Conservation (phyloP, 1,284 basidiomycete species). For the Tetrapyrgos nigripes region DNA sequence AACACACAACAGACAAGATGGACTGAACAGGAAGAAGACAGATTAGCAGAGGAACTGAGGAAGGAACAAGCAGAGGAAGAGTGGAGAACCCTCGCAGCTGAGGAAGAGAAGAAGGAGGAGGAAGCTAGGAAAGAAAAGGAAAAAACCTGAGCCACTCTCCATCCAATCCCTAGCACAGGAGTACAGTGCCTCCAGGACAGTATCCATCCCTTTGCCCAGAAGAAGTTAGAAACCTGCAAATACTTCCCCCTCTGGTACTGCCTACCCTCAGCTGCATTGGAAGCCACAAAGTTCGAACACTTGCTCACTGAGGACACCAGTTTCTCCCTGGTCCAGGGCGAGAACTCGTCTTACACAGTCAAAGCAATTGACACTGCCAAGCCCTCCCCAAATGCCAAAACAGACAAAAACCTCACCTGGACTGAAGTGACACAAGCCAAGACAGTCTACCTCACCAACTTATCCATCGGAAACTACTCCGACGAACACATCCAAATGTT, state of each 20-base stretch:
- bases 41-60: neutral
- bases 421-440: neutral
- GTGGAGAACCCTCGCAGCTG: neutral
- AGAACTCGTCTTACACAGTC: neutral
- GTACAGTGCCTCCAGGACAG: neutral
- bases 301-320: neutral
- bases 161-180: neutral
- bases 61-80: neutral
- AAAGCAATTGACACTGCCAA: too few relatives aligned
- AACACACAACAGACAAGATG: neutral
- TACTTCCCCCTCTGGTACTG: too few relatives aligned
- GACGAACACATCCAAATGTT: too few relatives aligned
- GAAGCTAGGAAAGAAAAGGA: neutral
- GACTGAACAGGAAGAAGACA: neutral
- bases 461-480: too few relatives aligned
- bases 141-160: slow-evolving; percentile 1
- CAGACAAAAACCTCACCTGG: slow-evolving; percentile 2
- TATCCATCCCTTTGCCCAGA: neutral
- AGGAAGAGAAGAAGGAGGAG: neutral
- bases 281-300: neutral
- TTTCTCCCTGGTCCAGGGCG: neutral
- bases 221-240: too few relatives aligned
- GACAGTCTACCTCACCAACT: neutral
- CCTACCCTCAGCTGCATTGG: too few relatives aligned
- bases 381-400: too few relatives aligned